phyloP scores from a whole-genome alignment of 768 basidiomycete species.

The Hygrophorus russula region DNA sequence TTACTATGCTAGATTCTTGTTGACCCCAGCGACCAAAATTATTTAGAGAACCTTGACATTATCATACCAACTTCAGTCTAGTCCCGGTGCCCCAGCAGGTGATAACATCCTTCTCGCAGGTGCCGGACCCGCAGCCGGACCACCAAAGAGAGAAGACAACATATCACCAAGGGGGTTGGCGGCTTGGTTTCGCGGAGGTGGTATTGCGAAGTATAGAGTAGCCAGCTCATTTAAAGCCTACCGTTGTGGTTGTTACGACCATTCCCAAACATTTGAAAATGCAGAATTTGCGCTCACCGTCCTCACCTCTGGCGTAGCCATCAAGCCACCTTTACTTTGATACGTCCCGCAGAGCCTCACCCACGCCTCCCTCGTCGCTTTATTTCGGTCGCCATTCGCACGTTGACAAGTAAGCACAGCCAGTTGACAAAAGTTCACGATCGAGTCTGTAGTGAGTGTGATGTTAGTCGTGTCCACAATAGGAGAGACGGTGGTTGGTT shows the following conservation, averaged over 20 bases:
- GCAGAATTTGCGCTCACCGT: slow-evolving; percentile 30
- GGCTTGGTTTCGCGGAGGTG: slow-evolving; percentile 57
- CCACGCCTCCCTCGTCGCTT: slow-evolving; percentile 73
- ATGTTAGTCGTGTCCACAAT: slow-evolving; percentile 47
- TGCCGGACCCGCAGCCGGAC: slow-evolving; percentile 28
- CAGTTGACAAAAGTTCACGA: slow-evolving; percentile 86
- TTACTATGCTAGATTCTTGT: too few species aligned
- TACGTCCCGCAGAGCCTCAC: slow-evolving; percentile 77
- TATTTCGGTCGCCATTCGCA: slow-evolving; percentile 69
- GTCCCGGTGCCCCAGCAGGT: slow-evolving; percentile 18
- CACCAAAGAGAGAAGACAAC: slow-evolving; percentile 82
- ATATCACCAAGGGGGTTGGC: slow-evolving; percentile 83
- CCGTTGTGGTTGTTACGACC: background rate
- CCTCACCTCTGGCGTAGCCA: slow-evolving; percentile 52
- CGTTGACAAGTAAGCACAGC: slow-evolving; percentile 84
- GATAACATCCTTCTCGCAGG: slow-evolving; percentile 32
- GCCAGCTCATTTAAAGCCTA: slow-evolving; percentile 63
- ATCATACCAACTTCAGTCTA: background rate
- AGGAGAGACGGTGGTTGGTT: slow-evolving; percentile 35
- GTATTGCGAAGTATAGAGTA: slow-evolving; percentile 77
- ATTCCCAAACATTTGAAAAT: background rate
- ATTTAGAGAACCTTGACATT: background rate
- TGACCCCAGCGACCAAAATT: too few species aligned
- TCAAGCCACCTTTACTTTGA: slow-evolving; percentile 53
- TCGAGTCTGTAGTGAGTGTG: slow-evolving; percentile 57